Conservation (phyloP, 2,329 filamentous ascomycete species). For the Pezicula rhizophila region DNA sequence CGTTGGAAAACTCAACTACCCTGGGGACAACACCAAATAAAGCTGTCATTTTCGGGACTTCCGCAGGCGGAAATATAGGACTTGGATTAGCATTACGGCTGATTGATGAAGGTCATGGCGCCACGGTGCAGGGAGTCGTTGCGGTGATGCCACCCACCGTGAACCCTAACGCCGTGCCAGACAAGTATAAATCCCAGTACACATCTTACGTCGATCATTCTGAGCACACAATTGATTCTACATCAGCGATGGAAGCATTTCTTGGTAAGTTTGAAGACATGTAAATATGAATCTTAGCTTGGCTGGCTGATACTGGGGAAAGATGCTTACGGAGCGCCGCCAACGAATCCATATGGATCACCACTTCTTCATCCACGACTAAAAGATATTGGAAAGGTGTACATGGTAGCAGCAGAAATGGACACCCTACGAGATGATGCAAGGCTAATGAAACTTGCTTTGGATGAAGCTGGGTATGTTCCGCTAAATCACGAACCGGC, state of each 20-base stretch:
- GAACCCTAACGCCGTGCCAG: conserved; percentile 31
- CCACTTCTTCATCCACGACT: conserved; percentile 26
- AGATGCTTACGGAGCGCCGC: conserved; percentile 24
- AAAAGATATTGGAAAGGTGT: conserved; percentile 26
- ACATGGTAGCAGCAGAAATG: conserved; percentile 25
- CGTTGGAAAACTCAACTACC: conserved; percentile 16
- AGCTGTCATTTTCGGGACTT: conserved; percentile 30
- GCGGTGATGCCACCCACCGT: conserved; percentile 31
- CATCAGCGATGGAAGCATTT: conserved; percentile 28
- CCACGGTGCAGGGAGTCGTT: conserved; percentile 31
- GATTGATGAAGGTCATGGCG: conserved; percentile 29
- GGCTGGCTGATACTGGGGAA: conserved; percentile 1
- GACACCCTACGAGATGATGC: conserved; percentile 31
- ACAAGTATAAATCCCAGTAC: conserved; percentile 27
- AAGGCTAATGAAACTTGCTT: conserved; percentile 23
- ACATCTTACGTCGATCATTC: conserved; percentile 31
- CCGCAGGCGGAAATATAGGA: conserved; percentile 33
- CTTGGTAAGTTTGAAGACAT: conserved; percentile 6
- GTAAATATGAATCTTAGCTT: neutral
- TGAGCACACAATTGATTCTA: conserved; percentile 30
- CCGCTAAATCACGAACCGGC: neutral
- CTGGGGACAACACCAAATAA: conserved; percentile 11
- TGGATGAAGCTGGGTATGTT: conserved; percentile 8
- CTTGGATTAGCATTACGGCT: conserved; percentile 31
- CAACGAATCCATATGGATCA: conserved; percentile 27